Evolutionary conservation across 1,284 basidiomycete genomes (phyloP).

Genomic region (Tranzscheliella williamsii): DNA sequence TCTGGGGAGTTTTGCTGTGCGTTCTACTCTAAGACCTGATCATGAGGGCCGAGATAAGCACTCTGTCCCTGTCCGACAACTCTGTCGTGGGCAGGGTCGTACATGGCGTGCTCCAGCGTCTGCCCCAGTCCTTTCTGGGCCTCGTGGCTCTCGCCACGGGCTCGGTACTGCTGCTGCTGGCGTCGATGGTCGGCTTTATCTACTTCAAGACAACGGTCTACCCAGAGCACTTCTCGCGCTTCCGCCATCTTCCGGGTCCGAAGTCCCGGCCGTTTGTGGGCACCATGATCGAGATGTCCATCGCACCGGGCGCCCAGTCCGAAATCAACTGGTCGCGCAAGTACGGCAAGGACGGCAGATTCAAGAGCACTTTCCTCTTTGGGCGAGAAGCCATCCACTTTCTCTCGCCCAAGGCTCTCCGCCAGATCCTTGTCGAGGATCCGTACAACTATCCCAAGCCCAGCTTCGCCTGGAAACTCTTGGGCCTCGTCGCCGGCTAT

Average conservation of each 20-base stretch:
- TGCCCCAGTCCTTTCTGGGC: not conserved
- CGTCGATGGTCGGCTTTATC: slow-evolving; percentile 3
- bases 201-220: slow-evolving; percentile 30
- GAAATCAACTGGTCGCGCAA: slow-evolving; percentile 28
- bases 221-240: slow-evolving; percentile 28
- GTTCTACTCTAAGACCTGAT: too few species aligned
- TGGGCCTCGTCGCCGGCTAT: slow-evolving; percentile 38
- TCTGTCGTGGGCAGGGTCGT: not conserved
- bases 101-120: not conserved
- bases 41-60: not conserved
- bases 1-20: too few species aligned
- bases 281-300: slow-evolving; percentile 24
- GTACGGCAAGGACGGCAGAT: slow-evolving; percentile 20
- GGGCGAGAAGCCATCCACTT: slow-evolving; percentile 36
- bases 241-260: slow-evolving; percentile 36
- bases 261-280: slow-evolving; percentile 25
- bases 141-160: not conserved
- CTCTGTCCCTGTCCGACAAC: not conserved
- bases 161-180: slow-evolving; percentile 1
- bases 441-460: slow-evolving; percentile 43
- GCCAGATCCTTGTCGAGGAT: slow-evolving; percentile 40
- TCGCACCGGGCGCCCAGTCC: slow-evolving; percentile 18
- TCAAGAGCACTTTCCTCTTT: slow-evolving; percentile 28
- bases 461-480: slow-evolving; percentile 23
- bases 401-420: slow-evolving; percentile 21